Evolutionary conservation across 331 rosid genomes (phyloP).

Genomic region (Acacia concinna): DNA sequence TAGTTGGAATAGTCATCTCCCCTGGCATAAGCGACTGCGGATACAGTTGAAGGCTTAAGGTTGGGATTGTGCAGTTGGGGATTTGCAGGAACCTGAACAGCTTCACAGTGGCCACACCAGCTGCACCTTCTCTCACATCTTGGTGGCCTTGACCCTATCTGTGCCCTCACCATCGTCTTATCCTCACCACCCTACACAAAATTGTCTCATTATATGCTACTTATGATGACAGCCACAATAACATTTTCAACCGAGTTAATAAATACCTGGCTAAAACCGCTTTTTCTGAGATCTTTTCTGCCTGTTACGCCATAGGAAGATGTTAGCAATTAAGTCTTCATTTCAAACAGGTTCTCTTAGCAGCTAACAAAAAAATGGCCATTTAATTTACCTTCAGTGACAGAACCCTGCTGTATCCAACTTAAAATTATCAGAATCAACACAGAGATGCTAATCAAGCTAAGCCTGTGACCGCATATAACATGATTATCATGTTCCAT

Average conservation of each 20-base stretch:
- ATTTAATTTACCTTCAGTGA: constrained; percentile 59
- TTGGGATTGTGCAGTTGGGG: constrained; percentile 48
- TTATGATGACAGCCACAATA: not conserved
- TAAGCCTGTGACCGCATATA: constrained; percentile 32
- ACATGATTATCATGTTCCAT: constrained; percentile 47
- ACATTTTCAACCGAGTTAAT: not conserved
- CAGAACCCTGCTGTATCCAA: constrained; percentile 55
- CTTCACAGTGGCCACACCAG: constrained; percentile 75
- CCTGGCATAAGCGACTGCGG: constrained; percentile 42
- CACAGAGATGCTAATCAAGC: constrained; percentile 39
- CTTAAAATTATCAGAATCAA: constrained; percentile 56
- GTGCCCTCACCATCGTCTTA: constrained; percentile 54
- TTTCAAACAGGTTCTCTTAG: not conserved
- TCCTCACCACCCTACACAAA: constrained; percentile 44
- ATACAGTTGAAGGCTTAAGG: constrained; percentile 43
- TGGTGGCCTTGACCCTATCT: constrained; percentile 90
- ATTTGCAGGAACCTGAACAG: constrained; percentile 79
- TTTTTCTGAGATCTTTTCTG: constrained; percentile 42
- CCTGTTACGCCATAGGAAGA: constrained; percentile 44
- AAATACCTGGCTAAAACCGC: constrained; percentile 45
- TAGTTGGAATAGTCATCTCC: constrained; percentile 70
- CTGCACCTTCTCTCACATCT: constrained; percentile 82
- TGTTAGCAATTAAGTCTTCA: constrained; percentile 7
- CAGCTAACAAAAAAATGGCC: not conserved
- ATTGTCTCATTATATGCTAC: constrained; percentile 1